These are phyloP conservation scores for Aphanoascus verrucosus DNA, from an alignment of 2,329 filamentous ascomycete genomes.

Conservation along the genomic window DNA sequence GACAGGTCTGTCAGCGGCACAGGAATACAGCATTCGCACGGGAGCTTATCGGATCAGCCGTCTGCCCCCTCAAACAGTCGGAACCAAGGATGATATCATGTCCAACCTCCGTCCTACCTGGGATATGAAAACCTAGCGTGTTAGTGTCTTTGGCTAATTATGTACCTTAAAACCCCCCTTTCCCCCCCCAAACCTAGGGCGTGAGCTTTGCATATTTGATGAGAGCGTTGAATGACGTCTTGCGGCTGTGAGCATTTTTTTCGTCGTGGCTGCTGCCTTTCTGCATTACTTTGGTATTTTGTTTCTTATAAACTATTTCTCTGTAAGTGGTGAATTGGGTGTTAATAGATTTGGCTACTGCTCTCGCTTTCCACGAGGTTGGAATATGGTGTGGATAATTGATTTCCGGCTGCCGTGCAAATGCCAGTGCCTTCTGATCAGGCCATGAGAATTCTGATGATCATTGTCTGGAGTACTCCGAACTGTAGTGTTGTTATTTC, in stretches of 20 bases:
- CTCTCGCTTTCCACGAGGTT: not conserved
- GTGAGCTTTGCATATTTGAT: conserved; percentile 3
- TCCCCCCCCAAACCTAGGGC: not conserved
- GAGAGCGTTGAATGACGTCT: conserved; percentile 6
- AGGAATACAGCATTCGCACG: conserved; percentile 61
- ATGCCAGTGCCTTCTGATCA: too few species aligned
- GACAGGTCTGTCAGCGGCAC: conserved; percentile 62
- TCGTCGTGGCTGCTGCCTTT: not conserved
- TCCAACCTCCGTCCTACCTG: conserved; percentile 48
- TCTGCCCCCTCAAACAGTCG: conserved; percentile 70
- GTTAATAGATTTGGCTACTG: conserved; percentile 1
- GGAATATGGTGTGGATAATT: not conserved
- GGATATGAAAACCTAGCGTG: conserved; percentile 34
- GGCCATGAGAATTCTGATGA: too few species aligned
- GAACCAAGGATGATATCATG: conserved; percentile 58
- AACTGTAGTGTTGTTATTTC: too few species aligned
- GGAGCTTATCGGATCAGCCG: conserved; percentile 81
- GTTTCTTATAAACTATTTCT: not conserved
- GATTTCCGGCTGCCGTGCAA: too few species aligned
- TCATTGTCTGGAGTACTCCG: too few species aligned
- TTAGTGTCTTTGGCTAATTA: not conserved
- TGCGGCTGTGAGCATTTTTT: conserved; percentile 2
- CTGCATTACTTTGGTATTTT: not conserved
- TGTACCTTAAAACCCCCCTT: too few species aligned
- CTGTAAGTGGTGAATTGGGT: not conserved